Base-by-base conservation (phyloP, 768 basidiomycete genomes). In the Boletellus ananiceps region DNA sequence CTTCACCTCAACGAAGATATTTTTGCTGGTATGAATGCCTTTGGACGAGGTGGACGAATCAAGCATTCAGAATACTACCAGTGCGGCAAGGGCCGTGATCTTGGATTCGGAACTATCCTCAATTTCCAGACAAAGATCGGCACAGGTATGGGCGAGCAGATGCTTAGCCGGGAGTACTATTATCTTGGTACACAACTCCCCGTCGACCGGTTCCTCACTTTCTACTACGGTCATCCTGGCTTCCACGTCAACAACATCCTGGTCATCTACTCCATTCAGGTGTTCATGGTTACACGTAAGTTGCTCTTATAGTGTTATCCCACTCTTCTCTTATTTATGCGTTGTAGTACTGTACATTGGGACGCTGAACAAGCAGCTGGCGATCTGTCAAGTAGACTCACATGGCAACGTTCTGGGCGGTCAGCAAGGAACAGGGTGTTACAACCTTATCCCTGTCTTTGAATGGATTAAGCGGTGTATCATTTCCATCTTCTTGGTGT, bases 51-150 rank as follows among this genome's bases (percentile, higher is more conserved):
- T 46, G 96, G 96, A 40, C 84, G 94, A 51, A 99, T 99, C 81
- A 99, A 99, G 76, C 96, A 99, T 67, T 92, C 92, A 35, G 96
- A 99, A 69, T 99, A 99, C 72, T 99, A 98, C 67, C 96, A 99
- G 71, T 98, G 95, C 64, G 95, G 95, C 56, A 97, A 99, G 75
- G 96, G 96, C 48, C 88, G 96, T 72, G 96, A 99, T 75, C 85
- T 99, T 54, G 96, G 96, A 47, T 99, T 99, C 66, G 96, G 96
- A 44, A 99, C 96, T 39, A 98, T 98, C 64, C 75, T 99, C 62
- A 98, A 98, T 69, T 99, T 99, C 83, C 93, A 97, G 76, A 99
- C 96, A 43, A 99, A 99, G 81, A 96, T 99, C 62, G 95, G 95
- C 25, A 96, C 91, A 27, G 96, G 96, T 71, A 99, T 99, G 96